Evolutionary conservation across 768 basidiomycete species (phyloP), one percentile per base, ranked within the genome.

Genomic region (Macrolepiota albuminosa): DNA sequence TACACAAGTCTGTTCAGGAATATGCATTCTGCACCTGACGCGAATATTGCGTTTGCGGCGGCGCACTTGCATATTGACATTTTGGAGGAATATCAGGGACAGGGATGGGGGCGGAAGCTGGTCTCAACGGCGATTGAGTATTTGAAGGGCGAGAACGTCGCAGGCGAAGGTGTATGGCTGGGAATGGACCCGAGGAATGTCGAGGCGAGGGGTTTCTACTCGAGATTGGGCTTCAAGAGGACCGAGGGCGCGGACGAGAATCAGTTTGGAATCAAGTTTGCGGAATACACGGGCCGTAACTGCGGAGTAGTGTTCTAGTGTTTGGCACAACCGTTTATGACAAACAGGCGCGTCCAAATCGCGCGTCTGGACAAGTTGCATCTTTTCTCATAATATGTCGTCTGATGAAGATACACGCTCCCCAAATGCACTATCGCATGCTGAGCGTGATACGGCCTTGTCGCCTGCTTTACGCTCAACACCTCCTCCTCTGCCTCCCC

Each of bases 61-160:
- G 89, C 89, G 9, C 89, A 92, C 71, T 63, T 92, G 64, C 90
- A 93, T 69, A 85, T 92, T 66, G 76, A 93, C 63, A 83, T 92
- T 57, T 67, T 91, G 65, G 79, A 84, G 29, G 77, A 76, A 46
- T 83, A 88, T 68, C 89, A 89, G 69, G 75, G 81, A 57, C 80
- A 80, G 61, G 89, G 89, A 26, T 89, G 84, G 84, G 90, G 89
- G n/a, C 78, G 77, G 68, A 83, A 72, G 68, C 69, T 92, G 63
- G 83, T 91, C 39, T 76, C 71, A 48, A 72, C 65, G 37, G 87
- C 81, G 4, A 78, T 88, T 29, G 73, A 75, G 48, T 75, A 83
- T 73, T 69, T 92, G 66, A 80, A 75, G 61, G 76, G 66, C 36
- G 74, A 81, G 51, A 61, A 64, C 4, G 51, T 69, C 10, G 79